Conservation (phyloP, 1,284 basidiomycete species). For the Irpex lacteus region DNA sequence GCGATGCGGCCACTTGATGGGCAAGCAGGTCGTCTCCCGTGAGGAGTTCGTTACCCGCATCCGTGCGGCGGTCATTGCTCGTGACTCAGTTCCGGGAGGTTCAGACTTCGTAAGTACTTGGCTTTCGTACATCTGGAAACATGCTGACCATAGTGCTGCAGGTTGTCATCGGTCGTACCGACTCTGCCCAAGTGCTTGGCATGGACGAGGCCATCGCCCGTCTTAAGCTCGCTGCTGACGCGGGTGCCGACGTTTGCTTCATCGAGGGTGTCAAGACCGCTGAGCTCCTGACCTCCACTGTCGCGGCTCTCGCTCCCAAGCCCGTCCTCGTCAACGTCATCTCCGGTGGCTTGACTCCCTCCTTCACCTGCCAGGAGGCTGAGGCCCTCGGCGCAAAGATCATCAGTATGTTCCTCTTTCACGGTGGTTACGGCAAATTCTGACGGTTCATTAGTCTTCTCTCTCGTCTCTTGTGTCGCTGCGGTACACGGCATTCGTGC, state of each 20-base stretch:
- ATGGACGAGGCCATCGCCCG: constrained; percentile 78
- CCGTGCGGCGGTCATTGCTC: constrained; percentile 72
- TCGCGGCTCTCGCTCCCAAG: constrained; percentile 65
- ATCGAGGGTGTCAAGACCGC: constrained; percentile 78
- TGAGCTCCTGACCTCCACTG: constrained; percentile 61
- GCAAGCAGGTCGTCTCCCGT: constrained; percentile 77
- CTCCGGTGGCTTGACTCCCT: constrained; percentile 72
- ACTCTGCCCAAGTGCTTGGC: constrained; percentile 76
- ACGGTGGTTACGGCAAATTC: neutral
- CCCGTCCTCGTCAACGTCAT: constrained; percentile 79
- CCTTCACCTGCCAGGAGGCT: constrained; percentile 66
- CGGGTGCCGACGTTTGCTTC: constrained; percentile 82
- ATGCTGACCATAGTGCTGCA: constrained; percentile 19
- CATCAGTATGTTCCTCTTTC: constrained; percentile 52
- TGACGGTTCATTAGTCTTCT: constrained; percentile 47
- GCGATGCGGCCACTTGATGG: constrained; percentile 78
- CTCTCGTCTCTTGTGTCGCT: constrained; percentile 68
- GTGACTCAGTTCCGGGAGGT: constrained; percentile 65
- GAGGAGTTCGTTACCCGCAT: constrained; percentile 77
- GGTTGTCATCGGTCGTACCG: constrained; percentile 82
- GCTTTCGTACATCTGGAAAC: constrained; percentile 32
- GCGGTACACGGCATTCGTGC: constrained; percentile 70
- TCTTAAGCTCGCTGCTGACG: constrained; percentile 68
- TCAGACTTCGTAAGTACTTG: constrained; percentile 59
- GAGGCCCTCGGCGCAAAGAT: constrained; percentile 71